These are phyloP conservation scores for Albizia julibrissin DNA, from an alignment of 306 rosid species.

Conservation along the genomic window DNA sequence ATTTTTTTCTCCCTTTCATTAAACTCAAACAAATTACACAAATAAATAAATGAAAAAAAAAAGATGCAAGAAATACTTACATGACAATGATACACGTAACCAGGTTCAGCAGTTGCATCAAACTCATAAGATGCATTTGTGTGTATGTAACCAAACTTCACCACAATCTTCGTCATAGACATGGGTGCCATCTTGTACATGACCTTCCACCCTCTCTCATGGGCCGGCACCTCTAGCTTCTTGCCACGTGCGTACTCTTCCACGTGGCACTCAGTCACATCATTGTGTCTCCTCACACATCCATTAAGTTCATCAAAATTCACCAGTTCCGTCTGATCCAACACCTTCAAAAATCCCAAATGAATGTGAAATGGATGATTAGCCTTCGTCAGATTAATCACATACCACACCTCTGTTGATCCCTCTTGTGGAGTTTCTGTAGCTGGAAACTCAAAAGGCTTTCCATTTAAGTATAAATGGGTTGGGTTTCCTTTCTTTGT, in stretches of 20 bases:
- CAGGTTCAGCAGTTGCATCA: constrained; percentile 63
- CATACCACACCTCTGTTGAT: constrained; percentile 70
- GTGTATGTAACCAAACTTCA: constrained; percentile 72
- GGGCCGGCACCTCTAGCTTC: constrained; percentile 37
- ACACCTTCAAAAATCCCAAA: constrained; percentile 58
- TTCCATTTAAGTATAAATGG: constrained; percentile 65
- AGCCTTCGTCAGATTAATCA: constrained; percentile 79
- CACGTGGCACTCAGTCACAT: constrained; percentile 69
- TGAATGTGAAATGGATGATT: constrained; percentile 89
- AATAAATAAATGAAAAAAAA: background rate
- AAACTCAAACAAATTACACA: background rate
- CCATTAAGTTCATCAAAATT: constrained; percentile 46
- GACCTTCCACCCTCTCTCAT: constrained; percentile 87
- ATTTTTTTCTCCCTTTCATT: too few species aligned
- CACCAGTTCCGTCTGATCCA: constrained; percentile 68
- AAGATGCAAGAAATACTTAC: constrained; percentile 42
- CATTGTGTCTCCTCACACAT: constrained; percentile 57
- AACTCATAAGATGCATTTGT: constrained; percentile 59
- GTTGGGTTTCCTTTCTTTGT: constrained; percentile 49
- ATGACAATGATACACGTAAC: constrained; percentile 86
- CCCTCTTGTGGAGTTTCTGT: constrained; percentile 71
- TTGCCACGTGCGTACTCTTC: constrained; percentile 61
- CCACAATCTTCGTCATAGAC: constrained; percentile 51
- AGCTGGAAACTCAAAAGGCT: constrained; percentile 54
- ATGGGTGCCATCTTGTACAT: constrained; percentile 76